Evolutionary conservation across 2,329 filamentous ascomycete species (phyloP).

Genomic region (Penicillium sp.): DNA sequence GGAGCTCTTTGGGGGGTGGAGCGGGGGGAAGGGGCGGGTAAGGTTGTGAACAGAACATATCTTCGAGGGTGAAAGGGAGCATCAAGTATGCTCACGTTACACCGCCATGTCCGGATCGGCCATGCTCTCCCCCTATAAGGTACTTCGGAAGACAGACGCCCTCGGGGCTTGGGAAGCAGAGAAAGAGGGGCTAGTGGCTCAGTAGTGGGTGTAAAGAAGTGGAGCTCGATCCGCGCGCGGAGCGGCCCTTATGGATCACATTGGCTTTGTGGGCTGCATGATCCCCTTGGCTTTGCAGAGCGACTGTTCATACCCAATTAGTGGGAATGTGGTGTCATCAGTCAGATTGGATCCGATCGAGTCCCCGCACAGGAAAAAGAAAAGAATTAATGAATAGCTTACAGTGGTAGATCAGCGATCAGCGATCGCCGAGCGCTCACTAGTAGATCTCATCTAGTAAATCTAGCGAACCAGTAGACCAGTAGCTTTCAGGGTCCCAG

Average conservation of each 20-base stretch:
- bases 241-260: constrained; percentile 27
- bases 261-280: constrained; percentile 24
- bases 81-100: constrained; percentile 26
- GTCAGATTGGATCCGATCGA: constrained; percentile 15
- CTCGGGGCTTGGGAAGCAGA: not conserved
- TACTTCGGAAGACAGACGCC: not conserved
- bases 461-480: not conserved
- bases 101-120: constrained; percentile 31
- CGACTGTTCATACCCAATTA: not conserved
- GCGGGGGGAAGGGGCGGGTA: not conserved
- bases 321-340: constrained; percentile 7
- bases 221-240: constrained; percentile 12
- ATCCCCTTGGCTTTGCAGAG: constrained; percentile 16
- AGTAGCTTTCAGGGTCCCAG: not conserved
- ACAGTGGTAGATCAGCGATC: constrained; percentile 4
- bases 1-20: not conserved
- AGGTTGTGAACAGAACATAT: constrained; percentile 10
- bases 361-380: not conserved
- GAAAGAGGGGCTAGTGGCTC: not conserved
- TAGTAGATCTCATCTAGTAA: not conserved
- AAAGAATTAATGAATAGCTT: not conserved
- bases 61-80: constrained; percentile 16
- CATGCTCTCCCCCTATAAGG: constrained; percentile 3
- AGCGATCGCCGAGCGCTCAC: constrained; percentile 19
- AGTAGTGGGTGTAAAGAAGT: constrained; percentile 1